Conservation (phyloP, 345 rosid species). For the Eutrema japonicum region DNA sequence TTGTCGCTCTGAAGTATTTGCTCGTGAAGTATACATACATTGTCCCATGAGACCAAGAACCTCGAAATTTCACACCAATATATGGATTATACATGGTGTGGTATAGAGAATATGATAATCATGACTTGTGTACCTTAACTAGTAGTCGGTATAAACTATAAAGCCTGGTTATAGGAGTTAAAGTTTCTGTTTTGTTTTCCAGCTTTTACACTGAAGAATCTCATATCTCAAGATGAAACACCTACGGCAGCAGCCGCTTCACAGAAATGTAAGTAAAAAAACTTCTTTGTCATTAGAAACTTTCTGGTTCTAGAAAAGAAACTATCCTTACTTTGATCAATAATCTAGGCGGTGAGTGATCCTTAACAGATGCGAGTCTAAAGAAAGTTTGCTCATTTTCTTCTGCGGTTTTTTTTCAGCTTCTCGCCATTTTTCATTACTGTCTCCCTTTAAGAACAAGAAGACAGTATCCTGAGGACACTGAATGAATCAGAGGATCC, state of each 20-base stretch:
- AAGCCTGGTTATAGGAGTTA: not conserved
- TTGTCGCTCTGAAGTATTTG: not conserved
- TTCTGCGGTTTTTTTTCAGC: conserved; percentile 48
- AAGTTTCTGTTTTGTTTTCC: conserved; percentile 40
- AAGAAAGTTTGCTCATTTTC: conserved; percentile 5
- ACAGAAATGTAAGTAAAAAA: conserved; percentile 45
- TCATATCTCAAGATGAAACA: conserved; percentile 85
- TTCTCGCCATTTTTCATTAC: conserved; percentile 75
- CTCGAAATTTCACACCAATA: not conserved
- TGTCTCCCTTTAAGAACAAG: conserved; percentile 88
- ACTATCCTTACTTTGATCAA: not conserved
- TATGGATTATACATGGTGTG: conserved; percentile 1
- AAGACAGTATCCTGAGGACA: conserved; percentile 27
- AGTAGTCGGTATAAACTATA: not conserved
- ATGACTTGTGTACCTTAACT: not conserved
- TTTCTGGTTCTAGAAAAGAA: not conserved
- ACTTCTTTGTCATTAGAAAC: not conserved
- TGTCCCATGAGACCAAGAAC: conserved; percentile 10
- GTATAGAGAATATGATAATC: conserved; percentile 2
- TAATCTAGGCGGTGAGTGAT: not conserved
- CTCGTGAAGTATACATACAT: conserved; percentile 12
- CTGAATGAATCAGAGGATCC: conserved; percentile 22
- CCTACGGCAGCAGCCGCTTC: conserved; percentile 57
- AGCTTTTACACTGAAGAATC: conserved; percentile 86
- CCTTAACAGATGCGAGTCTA: not conserved